Evolutionary conservation across 345 rosid species (phyloP), one percentile per base, ranked within the genome.

Genomic region (Erucastrum elatum): DNA sequence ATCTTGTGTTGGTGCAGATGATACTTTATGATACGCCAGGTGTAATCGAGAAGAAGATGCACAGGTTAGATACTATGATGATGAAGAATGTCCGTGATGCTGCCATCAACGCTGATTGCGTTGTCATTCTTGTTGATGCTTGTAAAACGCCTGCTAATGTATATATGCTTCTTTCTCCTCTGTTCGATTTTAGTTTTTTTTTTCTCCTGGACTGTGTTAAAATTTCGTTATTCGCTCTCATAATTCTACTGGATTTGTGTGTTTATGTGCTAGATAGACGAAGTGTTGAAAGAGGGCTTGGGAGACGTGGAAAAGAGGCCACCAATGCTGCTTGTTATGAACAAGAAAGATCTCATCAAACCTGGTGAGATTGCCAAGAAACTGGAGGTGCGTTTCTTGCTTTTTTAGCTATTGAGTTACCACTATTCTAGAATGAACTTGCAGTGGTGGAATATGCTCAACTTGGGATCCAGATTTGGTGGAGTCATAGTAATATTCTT

Each of bases 61-160:
- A 92, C 74, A 94, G 91, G 86, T 86, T 94, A 90, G 98, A 94
- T 78, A 78, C 96, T 51, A 94, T 94, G 98, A 94, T 92, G 98
- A 92, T 94, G 98, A 92, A 87, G 87, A 94, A 90, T 85, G 97
- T 94, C 11, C 86, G 97, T 11, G 91, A 87, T 84, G 98, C 98
- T 81, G 90, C 93, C 13, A 46, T 88, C 69, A 89, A 91, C 72
- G 98, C 98, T 0, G 97, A 95, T 25, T 92, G 99, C 76, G 93
- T 89, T 0, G 69, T 92, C 8, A 82, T 95, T 77, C 88, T 95
- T 49, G 98, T 92, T 80, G 98, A 95, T 86, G 94, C 97, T 12
- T 84, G 91, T 83, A 92, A 86, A 87, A 75, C 60, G 44, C 97
- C 98, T 62, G 80, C 84, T 68, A 90, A 86, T 70, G 99, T 82